Base-by-base conservation (phyloP, 2,329 filamentous ascomycete species). In the Ophiostoma pallidulum region DNA sequence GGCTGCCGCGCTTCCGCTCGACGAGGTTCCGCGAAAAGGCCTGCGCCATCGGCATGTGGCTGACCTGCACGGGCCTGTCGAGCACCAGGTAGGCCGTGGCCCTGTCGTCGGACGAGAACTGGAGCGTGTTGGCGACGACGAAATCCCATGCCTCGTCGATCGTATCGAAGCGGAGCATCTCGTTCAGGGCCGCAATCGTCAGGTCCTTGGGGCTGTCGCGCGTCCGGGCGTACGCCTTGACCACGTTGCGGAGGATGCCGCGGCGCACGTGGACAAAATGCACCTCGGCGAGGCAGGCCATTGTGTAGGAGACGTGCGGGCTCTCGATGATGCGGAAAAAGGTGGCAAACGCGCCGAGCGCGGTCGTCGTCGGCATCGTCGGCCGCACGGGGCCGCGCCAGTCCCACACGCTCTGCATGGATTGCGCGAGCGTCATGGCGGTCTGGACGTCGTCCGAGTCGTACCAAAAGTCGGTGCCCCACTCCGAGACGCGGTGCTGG, bases 231-330 rank as follows among this genome's bases (percentile, higher is more conserved):
- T 80, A 77, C 1, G 74, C 70, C 47, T 66, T 69, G 43, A 74
- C 71, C 19, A 83, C 64, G 14, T 73, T 72, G 46, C 71, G 70
- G 16, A 84, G 59, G 14, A 81, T 74, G 12, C 72, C 70, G 46
- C 77, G 75, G 35, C 80, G 77, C 28, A 83, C 65, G 31, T 71
- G 68, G 35, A 76, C 74, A 49, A 84, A 82, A 57, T 82, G 78
- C n/a, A 80, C 75, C 57, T 84, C 80, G 7, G 79, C 79, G 51
- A 84, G 75, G 55, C 80, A 84, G 13, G 79, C 80, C 77, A 84
- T 82, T 1, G 78, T 82, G 57, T 84, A 84, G 0, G 80, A 83
- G 3, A 82, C 73, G 14, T 67, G 63, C 0, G 68, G 65, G 35
- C 73, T 69, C 53, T 76, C 69, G 24, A 84, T 66, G 41, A 84